Conservation (phyloP, 176 grass and related monocot species). For the Cenchrus americanus region DNA sequence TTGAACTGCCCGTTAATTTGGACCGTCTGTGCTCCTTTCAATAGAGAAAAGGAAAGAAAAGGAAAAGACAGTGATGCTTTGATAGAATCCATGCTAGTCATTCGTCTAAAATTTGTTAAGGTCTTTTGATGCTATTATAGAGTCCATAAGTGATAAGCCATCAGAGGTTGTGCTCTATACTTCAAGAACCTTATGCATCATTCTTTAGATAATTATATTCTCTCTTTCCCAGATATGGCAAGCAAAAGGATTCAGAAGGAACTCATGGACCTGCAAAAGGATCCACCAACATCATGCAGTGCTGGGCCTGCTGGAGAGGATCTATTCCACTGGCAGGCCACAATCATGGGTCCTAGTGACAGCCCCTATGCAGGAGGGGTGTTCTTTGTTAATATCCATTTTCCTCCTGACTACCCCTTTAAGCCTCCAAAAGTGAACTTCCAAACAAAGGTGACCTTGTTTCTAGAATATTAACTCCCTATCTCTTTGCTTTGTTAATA, state of each 20-base stretch:
- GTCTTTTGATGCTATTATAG: not conserved
- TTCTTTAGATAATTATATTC: conserved; percentile 20
- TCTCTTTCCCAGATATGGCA: conserved; percentile 67
- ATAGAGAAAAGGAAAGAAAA: not conserved
- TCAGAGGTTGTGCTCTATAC: not conserved
- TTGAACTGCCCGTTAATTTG: not conserved
- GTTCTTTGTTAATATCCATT: conserved; percentile 91
- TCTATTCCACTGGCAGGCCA: conserved; percentile 92
- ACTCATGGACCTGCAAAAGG: conserved; percentile 84
- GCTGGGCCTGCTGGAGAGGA: conserved; percentile 87
- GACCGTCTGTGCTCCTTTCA: not conserved
- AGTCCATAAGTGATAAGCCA: not conserved
- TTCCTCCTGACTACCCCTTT: conserved; percentile 92
- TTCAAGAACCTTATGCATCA: not conserved
- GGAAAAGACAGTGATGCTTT: conserved; percentile 1
- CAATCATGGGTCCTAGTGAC: conserved; percentile 89
- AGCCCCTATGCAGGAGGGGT: conserved; percentile 85
- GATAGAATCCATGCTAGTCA: not conserved
- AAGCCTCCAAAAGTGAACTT: conserved; percentile 96
- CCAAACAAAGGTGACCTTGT: conserved; percentile 72
- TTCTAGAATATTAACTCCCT: conserved; percentile 9
- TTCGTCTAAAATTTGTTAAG: not conserved
- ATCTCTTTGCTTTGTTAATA: not conserved
- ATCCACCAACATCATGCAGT: conserved; percentile 87
- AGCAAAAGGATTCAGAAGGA: conserved; percentile 98